Evolutionary conservation across 192 early-diverging fungal genomes (phyloP).

Genomic region (Coemansia sp.): DNA sequence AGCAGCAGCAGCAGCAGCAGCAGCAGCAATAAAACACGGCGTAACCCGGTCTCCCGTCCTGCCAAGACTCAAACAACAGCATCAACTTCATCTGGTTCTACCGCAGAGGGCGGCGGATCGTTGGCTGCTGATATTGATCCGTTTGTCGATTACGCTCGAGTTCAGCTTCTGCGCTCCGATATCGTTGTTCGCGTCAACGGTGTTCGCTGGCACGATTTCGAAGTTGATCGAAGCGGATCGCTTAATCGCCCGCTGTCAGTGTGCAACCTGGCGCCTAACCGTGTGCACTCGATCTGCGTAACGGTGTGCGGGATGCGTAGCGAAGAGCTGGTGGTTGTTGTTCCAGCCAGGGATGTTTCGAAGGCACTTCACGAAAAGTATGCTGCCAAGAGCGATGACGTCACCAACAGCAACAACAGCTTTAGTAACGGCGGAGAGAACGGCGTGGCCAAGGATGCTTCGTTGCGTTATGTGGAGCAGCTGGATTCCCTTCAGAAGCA

Average conservation of each 20-base stretch:
- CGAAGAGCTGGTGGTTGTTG: constrained; percentile 31
- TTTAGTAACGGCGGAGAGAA: constrained; percentile 1
- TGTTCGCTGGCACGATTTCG: constrained; percentile 30
- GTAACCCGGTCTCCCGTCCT: neutral
- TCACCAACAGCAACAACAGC: neutral
- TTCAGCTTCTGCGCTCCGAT: constrained; percentile 34
- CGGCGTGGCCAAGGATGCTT: constrained; percentile 3
- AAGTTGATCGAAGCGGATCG: neutral
- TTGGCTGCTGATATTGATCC: constrained; percentile 25
- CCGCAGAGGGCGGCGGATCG: neutral
- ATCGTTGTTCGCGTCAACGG: constrained; percentile 47
- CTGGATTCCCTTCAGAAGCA: constrained; percentile 1
- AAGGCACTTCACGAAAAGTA: neutral
- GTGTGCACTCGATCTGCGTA: constrained; percentile 17
- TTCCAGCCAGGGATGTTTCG: neutral
- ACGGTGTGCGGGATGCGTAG: constrained; percentile 44
- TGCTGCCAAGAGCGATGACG: neutral
- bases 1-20: neutral
- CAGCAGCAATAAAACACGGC: neutral
- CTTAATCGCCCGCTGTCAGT: constrained; percentile 27
- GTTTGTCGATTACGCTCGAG: constrained; percentile 32
- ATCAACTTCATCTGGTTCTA: neutral
- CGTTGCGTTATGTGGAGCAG: neutral
- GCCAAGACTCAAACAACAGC: too few relatives aligned
- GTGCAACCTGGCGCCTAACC: constrained; percentile 18